Conservation (phyloP, 257 asterid species). For the Solanum ahanhuiri region DNA sequence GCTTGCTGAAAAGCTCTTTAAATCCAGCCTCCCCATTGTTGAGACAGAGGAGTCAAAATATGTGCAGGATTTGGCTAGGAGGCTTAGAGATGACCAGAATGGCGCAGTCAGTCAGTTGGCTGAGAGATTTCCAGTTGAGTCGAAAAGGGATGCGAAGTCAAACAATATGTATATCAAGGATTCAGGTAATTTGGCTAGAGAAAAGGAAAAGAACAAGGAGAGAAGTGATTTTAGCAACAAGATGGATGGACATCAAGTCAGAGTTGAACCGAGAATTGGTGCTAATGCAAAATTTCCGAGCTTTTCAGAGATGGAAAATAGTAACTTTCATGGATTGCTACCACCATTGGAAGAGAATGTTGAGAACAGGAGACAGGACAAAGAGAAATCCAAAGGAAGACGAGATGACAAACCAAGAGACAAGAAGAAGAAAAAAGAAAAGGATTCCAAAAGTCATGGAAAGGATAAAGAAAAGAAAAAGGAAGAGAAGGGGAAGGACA, state of each 20-base stretch:
- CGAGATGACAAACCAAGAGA: conserved; percentile 22
- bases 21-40: conserved; percentile 12
- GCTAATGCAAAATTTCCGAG: conserved; percentile 21
- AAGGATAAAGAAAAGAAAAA: conserved; percentile 25
- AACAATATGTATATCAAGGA: conserved; percentile 13
- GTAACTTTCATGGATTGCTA: conserved; percentile 24
- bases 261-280: conserved; percentile 15
- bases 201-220: conserved; percentile 24
- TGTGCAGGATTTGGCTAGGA: conserved; percentile 48
- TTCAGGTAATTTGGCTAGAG: conserved; percentile 23
- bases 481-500: conserved; percentile 20
- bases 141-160: conserved; percentile 17
- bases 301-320: conserved; percentile 6
- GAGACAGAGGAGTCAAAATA: conserved; percentile 38
- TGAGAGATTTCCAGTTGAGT: conserved; percentile 22
- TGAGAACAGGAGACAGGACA: conserved; percentile 25
- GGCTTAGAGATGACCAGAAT: conserved; percentile 38
- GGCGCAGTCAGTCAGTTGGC: conserved; percentile 19
- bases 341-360: conserved; percentile 25
- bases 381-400: conserved; percentile 32
- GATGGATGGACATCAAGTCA: conserved; percentile 19
- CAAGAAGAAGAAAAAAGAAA: conserved; percentile 25
- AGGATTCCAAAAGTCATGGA: conserved; percentile 24
- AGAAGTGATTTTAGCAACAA: conserved; percentile 25
- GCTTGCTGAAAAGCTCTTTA: conserved; percentile 31